Base-by-base conservation (phyloP, 129 eudicot species). In the Saussurea involucrata region DNA sequence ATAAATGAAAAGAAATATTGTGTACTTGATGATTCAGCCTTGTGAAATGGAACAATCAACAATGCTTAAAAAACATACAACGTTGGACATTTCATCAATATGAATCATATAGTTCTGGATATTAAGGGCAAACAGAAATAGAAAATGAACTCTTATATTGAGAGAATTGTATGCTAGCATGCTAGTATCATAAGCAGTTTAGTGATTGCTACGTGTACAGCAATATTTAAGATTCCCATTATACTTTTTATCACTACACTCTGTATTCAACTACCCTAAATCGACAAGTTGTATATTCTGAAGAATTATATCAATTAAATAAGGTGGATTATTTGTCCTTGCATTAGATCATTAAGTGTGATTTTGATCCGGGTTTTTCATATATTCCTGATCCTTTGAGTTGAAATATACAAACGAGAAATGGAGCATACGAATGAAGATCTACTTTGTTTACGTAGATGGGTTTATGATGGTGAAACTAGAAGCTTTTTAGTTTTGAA, bases 141-240 rank as follows among this genome's bases (percentile, higher is more conserved):
- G 24, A 2, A 27, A 71, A 8, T 40, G 9, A 72, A 44, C 71
- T 61, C 68, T 21, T 67, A 34, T 63, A 63, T 42, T 37, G 57
- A 32, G 15, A 58, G 44, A 69, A 34, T 2, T 15, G 20, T 77
- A 33, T 77, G 68, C 68, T 36, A 25, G 64, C 29, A 76, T 66
- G 73, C 49, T 78, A 55, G 34, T 28, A 13, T 29, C 68, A 20
- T 27, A 60, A 69, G 63, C 63, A 60, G 31, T 61, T 40, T 78
- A 60, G 76, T 21, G 28, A 60, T 25, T 69, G 49, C 49, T 18
- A 69, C 63, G 76, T 67, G 60, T 60, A 55, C 25, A 78, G 22
- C 37, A 22, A 53, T 57, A 69, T 78, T 49, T 69, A 32, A 34
- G 76, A 78, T n/a, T 24, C 25, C 24, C 44, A 40, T 58, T 17